Conservation (phyloP, 768 basidiomycete species). For the Kwoniella sp. region DNA sequence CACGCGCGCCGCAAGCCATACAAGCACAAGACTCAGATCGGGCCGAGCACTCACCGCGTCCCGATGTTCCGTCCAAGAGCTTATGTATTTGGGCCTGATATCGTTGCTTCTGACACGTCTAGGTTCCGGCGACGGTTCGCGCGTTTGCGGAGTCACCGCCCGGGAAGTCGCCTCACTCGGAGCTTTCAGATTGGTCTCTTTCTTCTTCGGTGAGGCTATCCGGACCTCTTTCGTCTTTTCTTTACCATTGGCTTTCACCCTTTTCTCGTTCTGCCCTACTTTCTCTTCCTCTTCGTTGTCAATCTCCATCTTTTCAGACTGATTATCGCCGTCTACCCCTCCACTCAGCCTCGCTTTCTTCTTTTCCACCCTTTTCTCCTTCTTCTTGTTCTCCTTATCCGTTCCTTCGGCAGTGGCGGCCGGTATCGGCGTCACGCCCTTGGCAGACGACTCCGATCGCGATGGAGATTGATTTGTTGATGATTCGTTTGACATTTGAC, state of each 20-base stretch:
- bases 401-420: background rate
- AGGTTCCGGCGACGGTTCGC: constrained; percentile 9
- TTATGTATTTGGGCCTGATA: constrained; percentile 9
- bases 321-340: constrained; percentile 7
- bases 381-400: background rate
- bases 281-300: constrained; percentile 5
- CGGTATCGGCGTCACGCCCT: background rate
- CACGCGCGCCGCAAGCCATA: too few relatives aligned
- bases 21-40: too few relatives aligned
- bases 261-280: constrained; percentile 14
- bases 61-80: constrained; percentile 31
- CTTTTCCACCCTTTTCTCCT: constrained; percentile 17
- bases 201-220: constrained; percentile 17
- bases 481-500: constrained; percentile 13
- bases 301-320: constrained; percentile 2
- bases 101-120: background rate
- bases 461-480: constrained; percentile 19
- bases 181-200: constrained; percentile 6
- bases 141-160: constrained; percentile 9
- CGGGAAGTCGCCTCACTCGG: constrained; percentile 6
- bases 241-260: constrained; percentile 15
- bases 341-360: constrained; percentile 10
- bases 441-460: constrained; percentile 22
- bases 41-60: constrained; percentile 34
- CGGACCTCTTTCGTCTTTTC: constrained; percentile 13